phyloP scores from a whole-genome alignment of 129 eudicot species.

The Helichrysum umbraculigerum region DNA sequence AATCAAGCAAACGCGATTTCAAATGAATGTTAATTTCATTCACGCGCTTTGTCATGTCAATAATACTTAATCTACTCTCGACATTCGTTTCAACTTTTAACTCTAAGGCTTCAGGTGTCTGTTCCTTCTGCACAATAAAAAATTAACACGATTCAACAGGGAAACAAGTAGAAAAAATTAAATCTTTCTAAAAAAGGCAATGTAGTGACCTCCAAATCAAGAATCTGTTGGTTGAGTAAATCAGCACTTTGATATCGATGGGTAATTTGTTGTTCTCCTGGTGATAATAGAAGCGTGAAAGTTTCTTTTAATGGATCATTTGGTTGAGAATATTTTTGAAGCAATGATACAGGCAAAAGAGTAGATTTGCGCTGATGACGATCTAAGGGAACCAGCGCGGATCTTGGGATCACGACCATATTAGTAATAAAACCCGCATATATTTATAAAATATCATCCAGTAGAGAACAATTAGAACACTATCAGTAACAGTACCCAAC shows the following conservation, averaged over 20 bases:
- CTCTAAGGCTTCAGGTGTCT: constrained; percentile 46
- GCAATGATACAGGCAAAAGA: constrained; percentile 38
- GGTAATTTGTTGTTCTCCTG: constrained; percentile 22
- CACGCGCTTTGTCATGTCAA: constrained; percentile 45
- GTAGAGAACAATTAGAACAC: neutral
- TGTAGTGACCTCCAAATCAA: constrained; percentile 40
- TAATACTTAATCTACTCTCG: constrained; percentile 30
- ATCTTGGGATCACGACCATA: constrained; percentile 42
- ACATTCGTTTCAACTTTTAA: constrained; percentile 35
- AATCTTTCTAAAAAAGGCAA: neutral
- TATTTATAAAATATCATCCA: neutral
- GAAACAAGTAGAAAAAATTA: too few species aligned
- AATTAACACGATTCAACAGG: neutral
- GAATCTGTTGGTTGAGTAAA: constrained; percentile 37
- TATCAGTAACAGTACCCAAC: too few species aligned
- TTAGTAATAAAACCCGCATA: constrained; percentile 43
- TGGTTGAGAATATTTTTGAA: constrained; percentile 36
- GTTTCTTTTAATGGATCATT: constrained; percentile 19
- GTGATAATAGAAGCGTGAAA: constrained; percentile 35
- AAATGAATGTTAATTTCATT: constrained; percentile 41
- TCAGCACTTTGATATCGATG: constrained; percentile 37
- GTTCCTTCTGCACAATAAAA: constrained; percentile 26
- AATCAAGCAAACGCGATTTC: constrained; percentile 34
- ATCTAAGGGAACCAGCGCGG: constrained; percentile 32
- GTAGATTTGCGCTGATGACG: constrained; percentile 34